phyloP scores from a whole-genome alignment of 2,329 filamentous ascomycete species.

The Xylaria digitata region DNA sequence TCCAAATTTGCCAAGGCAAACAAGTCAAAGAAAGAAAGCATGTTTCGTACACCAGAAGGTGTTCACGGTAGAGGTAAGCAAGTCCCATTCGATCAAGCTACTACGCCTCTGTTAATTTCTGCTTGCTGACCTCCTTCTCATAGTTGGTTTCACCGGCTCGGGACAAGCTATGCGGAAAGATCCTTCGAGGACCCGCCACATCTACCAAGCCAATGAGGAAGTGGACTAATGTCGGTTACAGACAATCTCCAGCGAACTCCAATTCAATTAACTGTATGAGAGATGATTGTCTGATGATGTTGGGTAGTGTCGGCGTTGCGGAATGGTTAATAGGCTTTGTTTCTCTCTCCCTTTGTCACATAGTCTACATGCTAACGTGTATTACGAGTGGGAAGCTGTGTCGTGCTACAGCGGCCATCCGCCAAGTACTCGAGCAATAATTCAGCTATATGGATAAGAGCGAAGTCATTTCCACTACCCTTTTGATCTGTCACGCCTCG shows the following conservation, averaged over 20 bases:
- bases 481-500: conserved; percentile 5
- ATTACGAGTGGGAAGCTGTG: conserved; percentile 37
- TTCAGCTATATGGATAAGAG: conserved; percentile 29
- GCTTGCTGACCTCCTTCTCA: conserved; percentile 46
- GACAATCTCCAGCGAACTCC: conserved; percentile 37
- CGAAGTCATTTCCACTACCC: conserved; percentile 31
- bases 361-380: conserved; percentile 51
- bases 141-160: conserved; percentile 96
- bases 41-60: conserved; percentile 93
- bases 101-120: not conserved
- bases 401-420: conserved; percentile 23
- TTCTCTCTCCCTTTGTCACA: conserved; percentile 47
- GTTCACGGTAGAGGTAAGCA: conserved; percentile 87
- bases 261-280: conserved; percentile 30
- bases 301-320: conserved; percentile 37
- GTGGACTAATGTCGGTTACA: conserved; percentile 66
- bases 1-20: conserved; percentile 72
- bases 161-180: conserved; percentile 97
- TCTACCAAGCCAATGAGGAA: conserved; percentile 83
- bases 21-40: conserved; percentile 85
- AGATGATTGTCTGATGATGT: conserved; percentile 28
- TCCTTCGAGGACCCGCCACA: conserved; percentile 80
- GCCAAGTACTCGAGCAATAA: conserved; percentile 25
- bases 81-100: conserved; percentile 41
- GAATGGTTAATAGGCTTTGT: conserved; percentile 49